phyloP scores from a whole-genome alignment of 2,329 filamentous ascomycete species.

The Anthostomella pinea region DNA sequence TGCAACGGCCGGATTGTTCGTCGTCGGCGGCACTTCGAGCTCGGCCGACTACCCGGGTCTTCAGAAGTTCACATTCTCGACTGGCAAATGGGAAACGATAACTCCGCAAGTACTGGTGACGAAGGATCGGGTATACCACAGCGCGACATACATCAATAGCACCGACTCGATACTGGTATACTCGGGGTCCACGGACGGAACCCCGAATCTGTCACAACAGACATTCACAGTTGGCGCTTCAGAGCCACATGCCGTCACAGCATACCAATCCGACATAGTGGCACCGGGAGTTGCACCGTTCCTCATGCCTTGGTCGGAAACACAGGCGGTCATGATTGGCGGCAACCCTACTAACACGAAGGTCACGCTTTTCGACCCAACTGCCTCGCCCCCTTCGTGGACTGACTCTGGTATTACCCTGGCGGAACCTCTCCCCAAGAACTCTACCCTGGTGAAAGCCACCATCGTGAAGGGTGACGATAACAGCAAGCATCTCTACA shows the following conservation, averaged over 20 bases:
- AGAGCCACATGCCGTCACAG: constrained; percentile 60
- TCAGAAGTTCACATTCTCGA: constrained; percentile 62
- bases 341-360: constrained; percentile 63
- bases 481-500: constrained; percentile 73
- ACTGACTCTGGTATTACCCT: constrained; percentile 63
- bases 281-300: constrained; percentile 67
- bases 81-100: constrained; percentile 51
- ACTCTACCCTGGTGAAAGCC: constrained; percentile 55
- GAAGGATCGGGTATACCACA: constrained; percentile 71
- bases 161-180: constrained; percentile 76
- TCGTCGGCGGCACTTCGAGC: constrained; percentile 70
- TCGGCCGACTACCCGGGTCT: constrained; percentile 66
- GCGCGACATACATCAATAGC: constrained; percentile 68
- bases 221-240: constrained; percentile 72
- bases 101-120: constrained; percentile 48
- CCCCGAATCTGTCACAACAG: constrained; percentile 58
- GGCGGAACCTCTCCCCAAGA: constrained; percentile 56
- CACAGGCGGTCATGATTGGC: constrained; percentile 71
- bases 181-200: constrained; percentile 67
- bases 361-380: constrained; percentile 69
- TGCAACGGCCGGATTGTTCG: constrained; percentile 64
- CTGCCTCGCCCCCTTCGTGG: constrained; percentile 54
- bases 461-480: constrained; percentile 70
- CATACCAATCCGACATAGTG: constrained; percentile 55
- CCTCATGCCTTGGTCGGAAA: constrained; percentile 70